Base-by-base conservation (phyloP, 352 stramenopile genomes). In the Phytophthora hybrid region DNA sequence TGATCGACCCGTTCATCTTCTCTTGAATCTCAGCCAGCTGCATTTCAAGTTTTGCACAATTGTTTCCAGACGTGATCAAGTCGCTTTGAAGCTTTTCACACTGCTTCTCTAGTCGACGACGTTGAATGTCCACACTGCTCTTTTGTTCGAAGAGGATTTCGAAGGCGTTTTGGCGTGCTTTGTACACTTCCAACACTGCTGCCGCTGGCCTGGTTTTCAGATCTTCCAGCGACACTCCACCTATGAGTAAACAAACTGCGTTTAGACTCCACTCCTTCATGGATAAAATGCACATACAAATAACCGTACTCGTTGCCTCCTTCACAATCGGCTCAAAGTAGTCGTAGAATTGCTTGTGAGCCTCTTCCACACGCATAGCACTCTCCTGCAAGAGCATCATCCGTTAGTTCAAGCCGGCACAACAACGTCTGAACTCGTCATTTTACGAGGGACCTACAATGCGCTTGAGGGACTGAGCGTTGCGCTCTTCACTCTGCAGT, bases 71-170 rank as follows among this genome's bases (percentile, higher is more conserved):
- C 39, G 73, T 82, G 16, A 86, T 79, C 18, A 86, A 54, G 53
- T 87, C 80, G 41, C 70, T 88, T 44, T 85, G 78, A 59, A 90
- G 73, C 47, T 82, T 82, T 56, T 87, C 73, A 49, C 78, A 79
- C 23, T 88, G 84, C 41, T 84, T 81, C 61, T 90, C 80, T 13
- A 91, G 66, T 16, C 80, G 76, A 6, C 67, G 74, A 18, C 82
- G 68, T 60, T 90, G 80, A 60, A 85, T 84, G 23, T 90, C 82
- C 37, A 73, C 69, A 31, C 80, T 87, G 61, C 59, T 78, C 39
- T 90, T 89, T 65, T 89, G 80, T 49, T 90, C 80, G 32, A 81
- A 84, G 13, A 92, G 65, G 39, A 87, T 82, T 37, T 92, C 84
- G 19, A 88, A 88, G 7, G 83, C 83, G 58, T 88, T 85, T 54